Evolutionary conservation across 2,329 filamentous ascomycete species (phyloP).

Genomic region (Ramularia endophylla): DNA sequence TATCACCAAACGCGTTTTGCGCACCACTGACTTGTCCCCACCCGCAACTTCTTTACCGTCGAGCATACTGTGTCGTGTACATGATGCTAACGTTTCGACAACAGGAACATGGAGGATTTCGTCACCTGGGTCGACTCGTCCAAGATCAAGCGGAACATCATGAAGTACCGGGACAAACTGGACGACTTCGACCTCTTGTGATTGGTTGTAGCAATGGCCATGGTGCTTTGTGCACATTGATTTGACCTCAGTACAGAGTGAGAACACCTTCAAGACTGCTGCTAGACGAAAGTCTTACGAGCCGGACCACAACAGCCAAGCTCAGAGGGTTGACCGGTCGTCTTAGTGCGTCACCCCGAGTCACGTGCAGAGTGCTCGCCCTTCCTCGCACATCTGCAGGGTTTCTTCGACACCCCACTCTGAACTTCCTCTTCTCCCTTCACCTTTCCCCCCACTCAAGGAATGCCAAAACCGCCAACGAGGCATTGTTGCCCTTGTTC

Average conservation of each 20-base stretch:
- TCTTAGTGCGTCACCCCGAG: not conserved
- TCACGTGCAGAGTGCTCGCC: constrained; percentile 7
- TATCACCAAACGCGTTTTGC: constrained; percentile 67
- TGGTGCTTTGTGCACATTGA: not conserved
- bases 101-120: constrained; percentile 83
- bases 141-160: constrained; percentile 95
- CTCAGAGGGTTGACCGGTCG: too few relatives aligned
- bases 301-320: not conserved
- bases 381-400: constrained; percentile 8
- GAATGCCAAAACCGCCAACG: not conserved
- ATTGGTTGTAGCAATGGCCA: constrained; percentile 21
- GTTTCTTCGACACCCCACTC: constrained; percentile 10
- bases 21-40: constrained; percentile 61
- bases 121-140: constrained; percentile 94
- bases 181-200: constrained; percentile 91
- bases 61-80: not conserved
- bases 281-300: too few relatives aligned
- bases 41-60: constrained; percentile 18
- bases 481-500: too few relatives aligned
- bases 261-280: too few relatives aligned
- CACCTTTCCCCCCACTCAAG: not conserved
- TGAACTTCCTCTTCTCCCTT: constrained; percentile 5
- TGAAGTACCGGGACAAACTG: constrained; percentile 90
- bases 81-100: constrained; percentile 4
- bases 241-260: too few relatives aligned